Percentiles rank a stretch among this genome's conserved stretches.
phyloP scores from a whole-genome alignment of 768 basidiomycete genomes.

The Leccinum broughii region DNA sequence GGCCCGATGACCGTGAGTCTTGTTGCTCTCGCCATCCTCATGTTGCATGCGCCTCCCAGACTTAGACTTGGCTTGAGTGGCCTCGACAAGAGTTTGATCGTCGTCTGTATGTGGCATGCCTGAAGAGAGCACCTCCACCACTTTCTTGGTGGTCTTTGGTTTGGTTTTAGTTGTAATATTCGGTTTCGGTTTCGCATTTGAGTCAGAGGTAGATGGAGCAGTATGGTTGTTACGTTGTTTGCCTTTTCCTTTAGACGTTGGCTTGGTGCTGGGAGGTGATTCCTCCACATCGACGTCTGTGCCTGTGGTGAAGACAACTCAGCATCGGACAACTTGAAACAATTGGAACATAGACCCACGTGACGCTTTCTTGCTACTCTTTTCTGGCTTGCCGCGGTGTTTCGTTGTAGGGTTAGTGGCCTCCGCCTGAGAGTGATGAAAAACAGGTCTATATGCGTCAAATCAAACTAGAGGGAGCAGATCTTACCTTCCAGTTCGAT shows the following conservation, averaged over 20 bases:
- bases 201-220: neutral
- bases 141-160: too few species aligned
- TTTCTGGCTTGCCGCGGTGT: slow-evolving; percentile 16
- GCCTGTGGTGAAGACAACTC: neutral
- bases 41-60: too few species aligned
- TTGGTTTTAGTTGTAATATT: too few species aligned
- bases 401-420: slow-evolving; percentile 13
- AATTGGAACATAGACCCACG: slow-evolving; percentile 1
- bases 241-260: slow-evolving; percentile 12
- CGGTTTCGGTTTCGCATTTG: too few species aligned
- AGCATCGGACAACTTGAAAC: neutral
- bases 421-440: neutral
- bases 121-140: too few species aligned
- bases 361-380: slow-evolving; percentile 13
- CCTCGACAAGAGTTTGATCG: too few species aligned
- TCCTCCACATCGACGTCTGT: slow-evolving; percentile 6
- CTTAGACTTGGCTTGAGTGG: too few species aligned
- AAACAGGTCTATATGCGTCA: neutral
- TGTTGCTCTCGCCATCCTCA: too few species aligned
- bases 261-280: neutral
- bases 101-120: too few species aligned
- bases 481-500: slow-evolving; percentile 1
- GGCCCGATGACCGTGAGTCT: too few species aligned
- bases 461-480: neutral
- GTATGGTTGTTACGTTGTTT: slow-evolving; percentile 1